phyloP scores from a whole-genome alignment of 441 rosid genomes.

The Adansonia gregorii region DNA sequence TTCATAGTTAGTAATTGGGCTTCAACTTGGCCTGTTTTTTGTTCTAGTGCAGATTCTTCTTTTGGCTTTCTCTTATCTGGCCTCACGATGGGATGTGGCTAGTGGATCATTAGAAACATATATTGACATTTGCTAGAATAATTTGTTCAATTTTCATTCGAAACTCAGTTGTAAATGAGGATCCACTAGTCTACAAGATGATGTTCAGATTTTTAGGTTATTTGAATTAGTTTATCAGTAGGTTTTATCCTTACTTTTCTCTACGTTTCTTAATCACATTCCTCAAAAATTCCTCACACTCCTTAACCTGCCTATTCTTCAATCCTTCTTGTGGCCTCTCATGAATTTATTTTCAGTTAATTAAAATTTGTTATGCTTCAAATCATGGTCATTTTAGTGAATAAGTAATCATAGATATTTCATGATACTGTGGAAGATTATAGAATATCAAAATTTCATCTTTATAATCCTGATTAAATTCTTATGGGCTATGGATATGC shows the following conservation, averaged over 20 bases:
- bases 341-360: not conserved
- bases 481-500: not conserved
- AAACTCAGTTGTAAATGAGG: not conserved
- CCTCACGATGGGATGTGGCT: not conserved
- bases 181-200: not conserved
- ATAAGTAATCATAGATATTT: not conserved
- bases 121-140: not conserved
- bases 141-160: not conserved
- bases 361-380: not conserved
- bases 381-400: not conserved
- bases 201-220: not conserved
- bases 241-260: not conserved
- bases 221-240: not conserved
- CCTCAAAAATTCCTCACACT: not conserved
- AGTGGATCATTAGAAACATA: not conserved
- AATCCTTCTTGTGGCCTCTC: not conserved
- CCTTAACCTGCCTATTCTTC: not conserved
- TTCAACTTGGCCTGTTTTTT: slow-evolving; percentile 2
- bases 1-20: not conserved
- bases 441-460: not conserved
- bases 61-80: not conserved
- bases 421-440: not conserved
- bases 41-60: not conserved
- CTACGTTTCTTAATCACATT: not conserved
- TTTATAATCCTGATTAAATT: not conserved